These are phyloP conservation scores for Salvia miltiorrhiza DNA, from an alignment of 257 asterid species.

Conservation along the genomic window DNA sequence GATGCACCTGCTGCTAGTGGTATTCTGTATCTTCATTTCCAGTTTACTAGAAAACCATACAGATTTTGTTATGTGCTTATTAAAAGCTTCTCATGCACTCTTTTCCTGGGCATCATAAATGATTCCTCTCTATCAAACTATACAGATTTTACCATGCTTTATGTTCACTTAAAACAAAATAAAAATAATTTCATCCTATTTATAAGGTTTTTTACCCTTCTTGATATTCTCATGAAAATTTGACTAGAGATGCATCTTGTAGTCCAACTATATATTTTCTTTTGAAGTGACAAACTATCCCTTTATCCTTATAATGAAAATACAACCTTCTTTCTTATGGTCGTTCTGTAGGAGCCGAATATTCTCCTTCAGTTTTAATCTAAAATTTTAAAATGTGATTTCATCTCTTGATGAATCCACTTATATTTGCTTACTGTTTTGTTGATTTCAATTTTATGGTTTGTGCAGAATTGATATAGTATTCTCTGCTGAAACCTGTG, in stretches of 20 bases:
- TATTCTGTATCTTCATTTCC: neutral
- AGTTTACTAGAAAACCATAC: neutral
- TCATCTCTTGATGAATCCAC: conserved; percentile 6
- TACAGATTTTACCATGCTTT: too few species aligned
- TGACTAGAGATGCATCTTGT: neutral
- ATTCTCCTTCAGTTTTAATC: neutral
- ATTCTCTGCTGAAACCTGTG: conserved; percentile 79
- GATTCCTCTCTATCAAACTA: neutral
- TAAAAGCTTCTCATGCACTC: neutral
- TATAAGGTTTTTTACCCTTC: neutral
- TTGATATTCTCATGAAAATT: neutral
- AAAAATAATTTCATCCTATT: neutral
- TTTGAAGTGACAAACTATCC: neutral
- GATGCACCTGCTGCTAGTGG: neutral
- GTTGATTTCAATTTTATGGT: conserved; percentile 22
- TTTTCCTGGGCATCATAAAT: neutral
- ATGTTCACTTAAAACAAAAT: neutral
- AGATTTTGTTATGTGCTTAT: neutral
- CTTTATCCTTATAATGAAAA: neutral
- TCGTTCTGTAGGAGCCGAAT: neutral
- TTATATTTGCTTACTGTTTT: conserved; percentile 12
- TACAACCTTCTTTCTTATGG: conserved; percentile 2
- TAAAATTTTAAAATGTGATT: neutral
- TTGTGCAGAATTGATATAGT: conserved; percentile 75
- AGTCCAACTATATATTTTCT: neutral